Percentiles rank a stretch among this genome's conserved stretches.
phyloP scores from a whole-genome alignment of 139 green algal species.

The Coelastrella sp. region DNA sequence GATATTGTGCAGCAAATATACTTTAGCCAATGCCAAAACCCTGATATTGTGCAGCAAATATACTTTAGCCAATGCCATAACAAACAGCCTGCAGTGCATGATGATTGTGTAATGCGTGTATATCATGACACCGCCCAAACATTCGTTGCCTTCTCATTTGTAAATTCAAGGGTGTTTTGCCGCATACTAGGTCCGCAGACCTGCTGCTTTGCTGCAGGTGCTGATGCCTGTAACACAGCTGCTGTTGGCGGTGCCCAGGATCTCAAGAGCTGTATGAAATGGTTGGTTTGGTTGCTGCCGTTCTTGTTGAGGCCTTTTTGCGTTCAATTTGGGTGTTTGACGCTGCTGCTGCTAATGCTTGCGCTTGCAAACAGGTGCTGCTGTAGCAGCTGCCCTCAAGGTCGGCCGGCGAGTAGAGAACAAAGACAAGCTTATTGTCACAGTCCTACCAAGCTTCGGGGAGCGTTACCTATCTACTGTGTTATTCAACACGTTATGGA shows the following conservation, averaged over 20 bases:
- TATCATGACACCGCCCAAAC: too few relatives aligned
- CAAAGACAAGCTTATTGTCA: slow-evolving; percentile 93
- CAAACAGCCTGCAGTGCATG: too few relatives aligned
- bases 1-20: not conserved
- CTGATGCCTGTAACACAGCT: too few relatives aligned
- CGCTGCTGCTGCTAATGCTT: slow-evolving; percentile 16
- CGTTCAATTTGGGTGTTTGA: not conserved
- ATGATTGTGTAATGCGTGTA: too few relatives aligned
- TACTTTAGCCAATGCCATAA: too few relatives aligned
- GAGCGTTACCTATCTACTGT: slow-evolving; percentile 96
- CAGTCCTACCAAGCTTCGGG: slow-evolving; percentile 94
- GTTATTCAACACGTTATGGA: slow-evolving; percentile 89
- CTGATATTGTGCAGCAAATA: not conserved
- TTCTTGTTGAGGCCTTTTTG: slow-evolving; percentile 53
- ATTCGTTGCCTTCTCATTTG: too few relatives aligned
- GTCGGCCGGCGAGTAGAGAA: slow-evolving; percentile 89
- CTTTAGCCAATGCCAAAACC: not conserved
- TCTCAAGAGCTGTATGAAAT: too few relatives aligned
- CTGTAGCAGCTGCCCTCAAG: slow-evolving; percentile 73
- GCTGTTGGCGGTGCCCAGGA: too few relatives aligned
- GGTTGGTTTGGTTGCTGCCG: not conserved
- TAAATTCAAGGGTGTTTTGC: too few relatives aligned
- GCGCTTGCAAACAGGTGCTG: slow-evolving; percentile 63
- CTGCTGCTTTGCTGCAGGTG: too few relatives aligned
- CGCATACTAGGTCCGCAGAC: too few relatives aligned